These are phyloP conservation scores for Lophiotrema nucula DNA, from an alignment of 495 filamentous ascomycete genomes.

Conservation along the genomic window DNA sequence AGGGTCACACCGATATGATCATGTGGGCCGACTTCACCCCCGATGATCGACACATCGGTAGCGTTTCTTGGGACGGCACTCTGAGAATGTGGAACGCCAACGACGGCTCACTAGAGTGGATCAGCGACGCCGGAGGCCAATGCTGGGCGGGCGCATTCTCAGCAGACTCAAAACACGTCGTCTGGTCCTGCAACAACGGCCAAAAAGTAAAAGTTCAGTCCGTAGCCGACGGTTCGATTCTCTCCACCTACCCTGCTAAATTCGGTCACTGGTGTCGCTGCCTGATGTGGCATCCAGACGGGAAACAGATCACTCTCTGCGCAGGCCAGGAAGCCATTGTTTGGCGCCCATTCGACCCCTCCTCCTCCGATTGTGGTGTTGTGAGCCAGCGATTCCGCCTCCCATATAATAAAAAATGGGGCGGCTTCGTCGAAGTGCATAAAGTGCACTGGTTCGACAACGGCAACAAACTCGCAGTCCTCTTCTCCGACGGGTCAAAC, in stretches of 20 bases:
- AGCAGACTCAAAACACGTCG: constrained; percentile 28
- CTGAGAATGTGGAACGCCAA: constrained; percentile 37
- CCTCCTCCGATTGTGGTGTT: not conserved
- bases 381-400: constrained; percentile 10
- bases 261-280: constrained; percentile 7
- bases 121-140: constrained; percentile 21
- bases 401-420: not conserved
- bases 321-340: constrained; percentile 1
- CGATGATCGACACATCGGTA: constrained; percentile 37
- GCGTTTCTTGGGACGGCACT: constrained; percentile 40
- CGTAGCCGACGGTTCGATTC: constrained; percentile 1
- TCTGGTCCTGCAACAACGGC: constrained; percentile 17
- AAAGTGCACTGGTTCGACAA: constrained; percentile 8
- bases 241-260: constrained; percentile 1
- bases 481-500: not conserved
- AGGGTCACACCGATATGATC: constrained; percentile 41
- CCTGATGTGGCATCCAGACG: constrained; percentile 19
- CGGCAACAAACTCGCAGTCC: constrained; percentile 9
- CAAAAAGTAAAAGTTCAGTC: constrained; percentile 23
- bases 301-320: constrained; percentile 4
- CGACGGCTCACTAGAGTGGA: constrained; percentile 26
- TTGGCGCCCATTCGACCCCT: constrained; percentile 7
- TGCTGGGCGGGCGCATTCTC: constrained; percentile 35
- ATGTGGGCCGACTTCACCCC: constrained; percentile 39
- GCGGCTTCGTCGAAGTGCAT: not conserved